Base-by-base conservation (phyloP, 441 rosid species). In the Pelargonium australe region DNA sequence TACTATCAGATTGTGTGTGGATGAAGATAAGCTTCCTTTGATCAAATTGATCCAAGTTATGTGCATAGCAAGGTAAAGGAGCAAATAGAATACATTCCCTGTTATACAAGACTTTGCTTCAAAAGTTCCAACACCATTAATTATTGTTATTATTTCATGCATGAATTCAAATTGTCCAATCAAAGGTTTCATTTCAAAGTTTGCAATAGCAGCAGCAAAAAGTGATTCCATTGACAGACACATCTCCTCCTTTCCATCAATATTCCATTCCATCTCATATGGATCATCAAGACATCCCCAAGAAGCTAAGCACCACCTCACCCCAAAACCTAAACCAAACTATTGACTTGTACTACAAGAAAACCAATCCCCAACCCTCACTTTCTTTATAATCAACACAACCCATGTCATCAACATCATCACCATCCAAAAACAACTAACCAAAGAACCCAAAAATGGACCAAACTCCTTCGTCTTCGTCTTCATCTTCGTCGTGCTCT, bases 291-390 rank as follows among this genome's bases (percentile, higher is more conserved):
- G 76, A 76, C 83, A 79, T 64, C 80, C 72, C 71, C 71, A 69
- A 64, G 69, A 78, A 75, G 83, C 80, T 63, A 74, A 78, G 80
- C 16, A 75, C 71, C 63, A 69, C 74, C 66, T 68, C 67, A 37
- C 17, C 45, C 65, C 70, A 31, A 79, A 64, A 65, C 80, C 81
- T 72, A n/a, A 45, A 49, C 57, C 5, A 72, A 69, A 64, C 80
- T 63, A 45, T 23, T 83, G 76, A 77, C 95, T 83, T 89, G 72
- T 74, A 69, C 83, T 34, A 79, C 87, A 90, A 81, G 89, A 57
- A 70, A 87, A 79, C 71, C 85, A 81, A 83, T 71, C 85, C 76
- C 79, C 67, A 23, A 23, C 57, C 61, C 70, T 58, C 58, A 57
- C 9, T 55, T 64, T 14, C 72, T 58, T 28, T 61, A 41, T 49